Evolutionary conservation across 805 yeast species (phyloP), one percentile per base, ranked within the genome.

Genomic region (Metschnikowia vanudenii): DNA sequence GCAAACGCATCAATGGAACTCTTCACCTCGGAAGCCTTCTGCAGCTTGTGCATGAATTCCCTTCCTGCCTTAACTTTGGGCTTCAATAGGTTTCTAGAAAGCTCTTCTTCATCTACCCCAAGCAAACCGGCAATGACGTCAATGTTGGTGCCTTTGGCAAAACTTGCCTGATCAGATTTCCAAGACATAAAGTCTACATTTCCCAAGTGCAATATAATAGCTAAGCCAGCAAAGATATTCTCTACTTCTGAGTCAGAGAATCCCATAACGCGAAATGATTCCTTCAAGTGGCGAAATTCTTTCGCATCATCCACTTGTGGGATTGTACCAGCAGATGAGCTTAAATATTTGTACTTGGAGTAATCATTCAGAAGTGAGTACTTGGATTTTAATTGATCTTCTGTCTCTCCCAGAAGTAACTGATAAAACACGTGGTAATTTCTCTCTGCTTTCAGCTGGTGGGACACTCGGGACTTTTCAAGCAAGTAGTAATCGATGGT

Each of bases 391-490:
- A 88, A 65, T 37, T 71, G 72, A 2, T 64, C 62, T 2, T 76
- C 66, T 1, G 84, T 60, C 33, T 80, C 77, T 17, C 97, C 96
- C 38, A 76, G 73, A 31, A 94, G 67, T 34, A 94, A 66, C 61
- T 94, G 97, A 65, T 94, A 94, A 62, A 94, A 94, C 4, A 91
- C 79, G 63, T 94, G 99, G 62, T 92, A 94, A 62, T 91, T 94
- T 64, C 99, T 78, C 67, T 94, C 99, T 17, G 77, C 69, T 6
- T 69, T 50, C 42, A 84, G 80, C 67, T 89, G 97, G 35, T 78
- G 70, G 5, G 89, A 84, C 13, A 94, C 96, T 58, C 99, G 81
- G 4, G 97, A 88, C 65, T 94, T 94, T 62, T 94, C 99, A 34
- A 94, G 69, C 19, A 94, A 70, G 58, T 94, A 94, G 88, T 96